Evolutionary conservation across 2,329 filamentous ascomycete genomes (phyloP).

Genomic region (Diaporthe citriasiana): DNA sequence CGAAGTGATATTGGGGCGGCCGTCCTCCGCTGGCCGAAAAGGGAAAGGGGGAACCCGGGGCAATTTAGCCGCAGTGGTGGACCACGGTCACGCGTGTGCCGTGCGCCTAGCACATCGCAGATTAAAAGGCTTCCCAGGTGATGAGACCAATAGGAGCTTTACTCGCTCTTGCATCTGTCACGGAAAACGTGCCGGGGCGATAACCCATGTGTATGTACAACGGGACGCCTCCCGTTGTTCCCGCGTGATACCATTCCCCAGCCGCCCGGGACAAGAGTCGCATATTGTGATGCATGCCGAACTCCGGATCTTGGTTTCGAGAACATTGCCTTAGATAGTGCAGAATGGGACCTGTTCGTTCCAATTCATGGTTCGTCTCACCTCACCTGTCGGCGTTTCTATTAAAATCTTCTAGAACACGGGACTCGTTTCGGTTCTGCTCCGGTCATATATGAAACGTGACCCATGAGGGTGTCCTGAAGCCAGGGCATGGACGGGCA

Average conservation of each 20-base stretch:
- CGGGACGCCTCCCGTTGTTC: slow-evolving; percentile 19
- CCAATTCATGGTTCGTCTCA: not conserved
- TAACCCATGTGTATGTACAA: not conserved
- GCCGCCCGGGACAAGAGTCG: slow-evolving; percentile 20
- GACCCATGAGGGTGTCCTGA: not conserved
- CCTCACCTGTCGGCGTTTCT: not conserved
- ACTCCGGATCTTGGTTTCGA: not conserved
- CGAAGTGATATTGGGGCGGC: slow-evolving; percentile 17
- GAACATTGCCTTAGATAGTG: not conserved
- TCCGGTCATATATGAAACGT: slow-evolving; percentile 8
- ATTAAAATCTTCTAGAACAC: slow-evolving; percentile 8
- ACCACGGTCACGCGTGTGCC: slow-evolving; percentile 24
- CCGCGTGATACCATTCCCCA: not conserved
- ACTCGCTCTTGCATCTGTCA: not conserved
- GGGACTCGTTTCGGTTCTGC: not conserved
- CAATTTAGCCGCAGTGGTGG: slow-evolving; percentile 25
- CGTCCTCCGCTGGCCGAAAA: slow-evolving; percentile 30
- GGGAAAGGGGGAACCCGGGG: slow-evolving; percentile 18
- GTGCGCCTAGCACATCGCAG: slow-evolving; percentile 14
- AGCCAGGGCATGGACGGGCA: not conserved
- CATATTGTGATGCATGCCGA: slow-evolving; percentile 4
- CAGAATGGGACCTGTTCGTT: not conserved
- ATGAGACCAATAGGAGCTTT: not conserved
- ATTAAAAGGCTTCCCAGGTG: not conserved
- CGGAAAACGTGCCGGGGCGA: slow-evolving; percentile 1